Base-by-base conservation (phyloP, 2,329 filamentous ascomycete species). In the Teratosphaeria viscida region DNA sequence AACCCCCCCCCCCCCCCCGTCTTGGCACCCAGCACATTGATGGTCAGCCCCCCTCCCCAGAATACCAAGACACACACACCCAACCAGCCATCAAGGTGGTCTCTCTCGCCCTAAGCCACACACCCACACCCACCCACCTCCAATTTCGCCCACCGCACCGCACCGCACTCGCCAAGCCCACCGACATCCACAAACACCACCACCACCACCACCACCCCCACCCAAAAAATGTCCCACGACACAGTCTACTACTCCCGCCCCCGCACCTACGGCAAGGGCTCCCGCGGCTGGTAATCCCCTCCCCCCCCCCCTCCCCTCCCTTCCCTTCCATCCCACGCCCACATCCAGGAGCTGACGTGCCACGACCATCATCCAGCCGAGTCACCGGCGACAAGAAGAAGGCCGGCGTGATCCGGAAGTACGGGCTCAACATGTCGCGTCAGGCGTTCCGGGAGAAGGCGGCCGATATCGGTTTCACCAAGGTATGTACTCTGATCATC, bases 301-400 rank as follows among this genome's bases (percentile, higher is more conserved):
- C 4, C 29, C 19, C 19, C 6, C 3, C 23, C n/a, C n/a, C 19
- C 19, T 19, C 19, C 19, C 19, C 19, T 19, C 19, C 19, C 19
- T 19, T n/a, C 55, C 10, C 55, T 19, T 37, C 34, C 23, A 37
- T 37, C 34, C 34, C 23, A 23, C 23, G 1, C 23, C 23, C 23
- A 23, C 23, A 23, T 19, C 19, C 19, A 23, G 19, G 5, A 14
- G 12, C 3, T 5, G 43, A 49, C 16, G 12, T 14, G 19, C 39
- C 43, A 32, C 57, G 47, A 39, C 19, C 19, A 19, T 35, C n/a
- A 53, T 52, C 2, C 37, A 68, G 66, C 63, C 64, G 65, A 35
- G 66, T 68, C 19, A 68, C 66, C 2, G 66, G 66, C 27, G 66
- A 68, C 60, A 68, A 66, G 63, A 68, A 68, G 58, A 67, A 66